A percentile compares a stretch with the other conserved stretches of the same genome.
These are phyloP conservation scores for Lecanoromycetidae sp. DNA, from an alignment of 2,329 filamentous ascomycete genomes.

Conservation along the genomic window DNA sequence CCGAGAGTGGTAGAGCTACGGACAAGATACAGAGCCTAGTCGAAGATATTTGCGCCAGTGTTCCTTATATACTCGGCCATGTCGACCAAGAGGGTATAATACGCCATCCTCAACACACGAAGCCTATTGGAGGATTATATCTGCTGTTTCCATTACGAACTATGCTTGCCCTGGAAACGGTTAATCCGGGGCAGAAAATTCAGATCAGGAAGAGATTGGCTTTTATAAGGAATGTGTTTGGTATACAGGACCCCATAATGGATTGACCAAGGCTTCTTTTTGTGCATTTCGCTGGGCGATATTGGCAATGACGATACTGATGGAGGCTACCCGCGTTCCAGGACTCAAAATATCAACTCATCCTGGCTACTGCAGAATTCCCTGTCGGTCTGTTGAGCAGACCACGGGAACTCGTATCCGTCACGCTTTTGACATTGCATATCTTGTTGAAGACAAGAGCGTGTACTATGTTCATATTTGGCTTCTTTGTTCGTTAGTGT, in stretches of 20 bases:
- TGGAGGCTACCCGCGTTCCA: too few relatives aligned
- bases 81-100: neutral
- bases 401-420: too few relatives aligned
- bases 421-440: too few relatives aligned
- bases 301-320: too few relatives aligned
- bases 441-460: too few relatives aligned
- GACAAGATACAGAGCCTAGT: neutral
- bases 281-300: neutral
- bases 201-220: neutral
- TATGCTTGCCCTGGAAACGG: neutral
- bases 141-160: neutral
- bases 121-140: neutral
- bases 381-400: too few relatives aligned
- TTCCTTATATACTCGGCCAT: neutral
- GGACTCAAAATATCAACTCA: too few relatives aligned
- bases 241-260: neutral
- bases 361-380: too few relatives aligned
- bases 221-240: neutral
- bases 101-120: neutral
- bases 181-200: neutral
- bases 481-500: too few relatives aligned
- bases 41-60: neutral
- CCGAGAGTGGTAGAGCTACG: too few relatives aligned
- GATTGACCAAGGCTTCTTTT: neutral
- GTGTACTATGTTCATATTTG: too few relatives aligned